phyloP scores from a whole-genome alignment of 140 eudicot genomes.

The Anethum foeniculum region DNA sequence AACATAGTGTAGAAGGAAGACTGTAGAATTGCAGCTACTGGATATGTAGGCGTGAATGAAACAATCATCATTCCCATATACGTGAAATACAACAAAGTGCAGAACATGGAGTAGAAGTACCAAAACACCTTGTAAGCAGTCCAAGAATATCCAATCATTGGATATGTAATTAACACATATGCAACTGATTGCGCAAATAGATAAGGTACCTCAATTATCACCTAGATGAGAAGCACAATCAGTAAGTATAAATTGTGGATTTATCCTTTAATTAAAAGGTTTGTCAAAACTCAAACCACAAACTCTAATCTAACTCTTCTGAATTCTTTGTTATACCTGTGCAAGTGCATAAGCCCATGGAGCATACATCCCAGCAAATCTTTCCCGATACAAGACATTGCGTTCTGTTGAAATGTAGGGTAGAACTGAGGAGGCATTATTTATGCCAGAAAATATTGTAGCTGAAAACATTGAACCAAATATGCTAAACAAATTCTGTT shows the following conservation, averaged over 20 bases:
- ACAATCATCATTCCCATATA: slow-evolving; percentile 70
- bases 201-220: slow-evolving; percentile 67
- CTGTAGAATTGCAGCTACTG: slow-evolving; percentile 47
- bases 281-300: not conserved
- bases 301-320: not conserved
- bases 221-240: slow-evolving; percentile 35
- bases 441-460: slow-evolving; percentile 60
- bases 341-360: slow-evolving; percentile 78
- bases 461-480: slow-evolving; percentile 58
- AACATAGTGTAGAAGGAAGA: slow-evolving; percentile 54
- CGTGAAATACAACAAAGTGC: slow-evolving; percentile 67
- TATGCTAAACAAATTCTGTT: slow-evolving; percentile 61
- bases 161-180: slow-evolving; percentile 57
- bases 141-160: slow-evolving; percentile 73
- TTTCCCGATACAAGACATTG: slow-evolving; percentile 63
- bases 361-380: slow-evolving; percentile 86
- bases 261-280: not conserved
- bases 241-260: not conserved
- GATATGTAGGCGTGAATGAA: slow-evolving; percentile 65
- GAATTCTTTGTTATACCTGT: slow-evolving; percentile 40
- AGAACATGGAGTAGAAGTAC: slow-evolving; percentile 62
- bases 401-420: slow-evolving; percentile 57
- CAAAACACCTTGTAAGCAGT: slow-evolving; percentile 59
- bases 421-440: slow-evolving; percentile 45
- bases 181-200: slow-evolving; percentile 40